phyloP scores from a whole-genome alignment of 805 yeast genomes.

The Metschnikowia orientalis region DNA sequence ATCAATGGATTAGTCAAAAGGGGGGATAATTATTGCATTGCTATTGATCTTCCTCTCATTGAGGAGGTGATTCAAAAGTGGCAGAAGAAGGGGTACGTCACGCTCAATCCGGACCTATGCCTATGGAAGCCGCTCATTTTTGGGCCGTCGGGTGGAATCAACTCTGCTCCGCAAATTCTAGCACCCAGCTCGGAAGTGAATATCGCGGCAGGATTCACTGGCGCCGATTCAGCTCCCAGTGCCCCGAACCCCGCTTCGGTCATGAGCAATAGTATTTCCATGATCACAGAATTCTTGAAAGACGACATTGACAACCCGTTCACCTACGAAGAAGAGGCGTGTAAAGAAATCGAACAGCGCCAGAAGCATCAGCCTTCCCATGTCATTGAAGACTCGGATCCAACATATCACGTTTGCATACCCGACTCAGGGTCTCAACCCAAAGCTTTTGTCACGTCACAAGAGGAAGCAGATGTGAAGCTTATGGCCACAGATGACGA shows the following conservation, averaged over 20 bases:
- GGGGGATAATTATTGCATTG: conserved; percentile 48
- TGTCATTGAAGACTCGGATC: conserved; percentile 12
- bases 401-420: conserved; percentile 9
- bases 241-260: conserved; percentile 10
- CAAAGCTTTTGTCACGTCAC: conserved; percentile 3
- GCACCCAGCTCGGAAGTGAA: conserved; percentile 32
- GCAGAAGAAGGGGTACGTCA: conserved; percentile 50
- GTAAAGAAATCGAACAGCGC: conserved; percentile 36
- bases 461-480: conserved; percentile 9
- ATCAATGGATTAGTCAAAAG: conserved; percentile 52
- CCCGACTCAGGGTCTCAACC: conserved; percentile 14
- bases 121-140: conserved; percentile 81
- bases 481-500: conserved; percentile 7
- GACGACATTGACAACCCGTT: conserved; percentile 67
- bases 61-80: conserved; percentile 43
- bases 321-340: conserved; percentile 53
- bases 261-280: conserved; percentile 48
- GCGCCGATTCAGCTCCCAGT: not conserved
- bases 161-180: conserved; percentile 50
- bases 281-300: conserved; percentile 54
- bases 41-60: conserved; percentile 44
- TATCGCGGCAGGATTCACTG: conserved; percentile 9
- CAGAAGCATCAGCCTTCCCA: conserved; percentile 20
- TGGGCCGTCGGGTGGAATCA: conserved; percentile 84
- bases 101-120: conserved; percentile 49